These are phyloP conservation scores for Bipolaris oryzae DNA, from an alignment of 2,329 filamentous ascomycete genomes.

Conservation along the genomic window DNA sequence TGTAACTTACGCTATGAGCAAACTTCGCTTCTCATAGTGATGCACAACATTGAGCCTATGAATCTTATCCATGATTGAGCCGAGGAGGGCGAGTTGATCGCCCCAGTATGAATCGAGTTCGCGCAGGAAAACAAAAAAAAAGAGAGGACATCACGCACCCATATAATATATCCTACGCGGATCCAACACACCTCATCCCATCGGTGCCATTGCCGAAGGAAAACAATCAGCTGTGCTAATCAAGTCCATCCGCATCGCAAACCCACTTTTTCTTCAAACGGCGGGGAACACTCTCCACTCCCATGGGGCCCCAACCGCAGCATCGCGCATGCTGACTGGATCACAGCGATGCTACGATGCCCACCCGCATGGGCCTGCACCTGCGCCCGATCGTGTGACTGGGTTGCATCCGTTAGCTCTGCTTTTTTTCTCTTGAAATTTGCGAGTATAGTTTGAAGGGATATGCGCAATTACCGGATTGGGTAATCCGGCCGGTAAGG, in stretches of 20 bases:
- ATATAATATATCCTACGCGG: background rate
- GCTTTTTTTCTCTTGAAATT: background rate
- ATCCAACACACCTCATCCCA: background rate
- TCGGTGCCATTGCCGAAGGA: background rate
- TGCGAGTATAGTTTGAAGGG: background rate
- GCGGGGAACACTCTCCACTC: background rate
- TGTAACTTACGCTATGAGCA: conserved; percentile 30
- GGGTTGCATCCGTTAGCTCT: background rate
- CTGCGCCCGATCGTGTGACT: background rate
- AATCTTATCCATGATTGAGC: conserved; percentile 31
- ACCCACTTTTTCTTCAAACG: conserved; percentile 3
- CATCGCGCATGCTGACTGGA: conserved; percentile 3
- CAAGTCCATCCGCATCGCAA: background rate
- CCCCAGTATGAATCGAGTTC: background rate
- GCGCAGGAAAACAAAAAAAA: background rate
- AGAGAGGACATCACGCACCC: too few relatives aligned
- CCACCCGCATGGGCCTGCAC: background rate
- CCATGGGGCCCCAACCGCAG: conserved; percentile 3
- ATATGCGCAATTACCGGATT: background rate
- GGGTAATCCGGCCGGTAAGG: background rate
- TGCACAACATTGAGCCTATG: conserved; percentile 32
- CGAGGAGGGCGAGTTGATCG: background rate
- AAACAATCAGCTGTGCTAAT: background rate
- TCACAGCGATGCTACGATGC: background rate
- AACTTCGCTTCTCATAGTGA: conserved; percentile 34